Evolutionary conservation across 495 filamentous ascomycete species (phyloP), one percentile per base, ranked within the genome.

Genomic region (Aspergillus carlsbadensis): DNA sequence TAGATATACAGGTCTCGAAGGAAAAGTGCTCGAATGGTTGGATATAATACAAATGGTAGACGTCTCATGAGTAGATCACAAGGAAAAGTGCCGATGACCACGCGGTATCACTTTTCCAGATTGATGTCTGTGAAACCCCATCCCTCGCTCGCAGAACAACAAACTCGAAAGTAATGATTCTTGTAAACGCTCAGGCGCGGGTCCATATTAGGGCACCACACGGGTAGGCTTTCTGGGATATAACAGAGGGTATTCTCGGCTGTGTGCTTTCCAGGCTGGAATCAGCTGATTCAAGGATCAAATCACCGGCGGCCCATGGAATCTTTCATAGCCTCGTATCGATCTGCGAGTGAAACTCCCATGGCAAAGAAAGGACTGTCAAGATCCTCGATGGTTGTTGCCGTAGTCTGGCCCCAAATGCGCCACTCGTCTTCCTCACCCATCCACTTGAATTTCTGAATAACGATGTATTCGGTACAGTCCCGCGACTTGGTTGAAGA

Each of bases 381-480:
- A 47, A 81, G 68, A 18, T 74, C 70, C 24, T 86, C 77, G 18
- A 68, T n/a, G 37, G 78, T 82, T 10, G 82, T 87, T 62, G 86
- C 79, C 57, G 79, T 73, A 35, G 82, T 69, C 34, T 83, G 85
- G 21, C 91, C 91, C 85, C 91, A 89, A 44, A 96, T 65, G 66
- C 78, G 81, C 92, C 92, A 97, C 11, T 79, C 78, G 35, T 69
- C 70, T 39, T 84, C 78, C 58, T 77, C 63, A 49, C 82, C 88
- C 2, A 75, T 75, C 71, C 80, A 70, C 45, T 86, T 67, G 21
- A 70, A 60, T 62, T 79, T 78, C 73, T 91, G 88, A 18, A 96
- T 62, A 5, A 93, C 87, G n/a, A 97, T 20, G 63, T 95, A 87
- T 76, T 97, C 92, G 1, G 74, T 70, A 54, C 87, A 76, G 55